These are phyloP conservation scores for Periconia macrospinosa DNA, from an alignment of 2,329 filamentous ascomycete species.

Conservation along the genomic window DNA sequence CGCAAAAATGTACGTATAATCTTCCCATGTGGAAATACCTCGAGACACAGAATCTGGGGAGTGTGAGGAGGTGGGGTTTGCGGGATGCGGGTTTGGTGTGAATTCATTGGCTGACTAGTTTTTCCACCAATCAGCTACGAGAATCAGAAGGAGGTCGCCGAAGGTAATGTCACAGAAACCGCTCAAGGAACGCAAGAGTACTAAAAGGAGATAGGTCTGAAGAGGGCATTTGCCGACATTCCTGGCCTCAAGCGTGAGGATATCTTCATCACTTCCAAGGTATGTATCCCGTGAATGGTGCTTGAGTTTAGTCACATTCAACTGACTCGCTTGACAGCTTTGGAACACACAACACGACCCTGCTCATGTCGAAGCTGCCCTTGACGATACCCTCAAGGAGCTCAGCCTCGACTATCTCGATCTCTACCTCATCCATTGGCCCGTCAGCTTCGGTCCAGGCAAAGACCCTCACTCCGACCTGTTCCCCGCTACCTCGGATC, in stretches of 20 bases:
- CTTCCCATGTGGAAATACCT: not conserved
- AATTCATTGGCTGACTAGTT: constrained; percentile 20
- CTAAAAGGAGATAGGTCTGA: constrained; percentile 15
- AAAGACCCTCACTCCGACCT: constrained; percentile 41
- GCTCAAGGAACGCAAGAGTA: not conserved
- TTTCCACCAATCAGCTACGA: constrained; percentile 35
- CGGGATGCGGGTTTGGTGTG: constrained; percentile 18
- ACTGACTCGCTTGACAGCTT: constrained; percentile 45
- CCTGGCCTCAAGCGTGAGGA: constrained; percentile 33
- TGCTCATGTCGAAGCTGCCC: constrained; percentile 67
- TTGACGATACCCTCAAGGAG: constrained; percentile 71
- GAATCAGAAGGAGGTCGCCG: constrained; percentile 35
- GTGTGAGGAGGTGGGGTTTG: constrained; percentile 5
- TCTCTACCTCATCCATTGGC: constrained; percentile 87
- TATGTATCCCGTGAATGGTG: not conserved
- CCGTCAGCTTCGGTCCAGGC: constrained; percentile 69
- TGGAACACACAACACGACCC: constrained; percentile 88
- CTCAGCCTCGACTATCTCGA: constrained; percentile 90
- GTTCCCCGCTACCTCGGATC: constrained; percentile 50
- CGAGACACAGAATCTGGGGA: not conserved
- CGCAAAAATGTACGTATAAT: constrained; percentile 31
- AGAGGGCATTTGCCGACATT: constrained; percentile 30
- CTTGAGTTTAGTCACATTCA: not conserved
- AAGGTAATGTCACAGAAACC: constrained; percentile 6
- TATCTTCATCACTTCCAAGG: constrained; percentile 67